Percentiles rank a stretch among this genome's conserved stretches.
These are phyloP conservation scores for Apophysomyces sp. DNA, from an alignment of 371 early-diverging fungal genomes.

Conservation along the genomic window DNA sequence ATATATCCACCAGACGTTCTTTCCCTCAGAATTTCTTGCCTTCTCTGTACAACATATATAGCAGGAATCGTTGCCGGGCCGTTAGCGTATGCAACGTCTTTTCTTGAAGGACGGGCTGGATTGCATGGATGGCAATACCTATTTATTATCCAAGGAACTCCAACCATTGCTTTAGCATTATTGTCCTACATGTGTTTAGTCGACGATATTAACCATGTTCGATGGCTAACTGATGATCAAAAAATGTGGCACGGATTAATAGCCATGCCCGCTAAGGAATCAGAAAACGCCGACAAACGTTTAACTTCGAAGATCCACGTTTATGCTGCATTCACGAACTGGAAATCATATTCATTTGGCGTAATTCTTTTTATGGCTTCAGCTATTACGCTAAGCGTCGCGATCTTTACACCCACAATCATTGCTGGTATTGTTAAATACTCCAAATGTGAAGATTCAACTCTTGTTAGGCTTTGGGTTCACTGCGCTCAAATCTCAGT, in stretches of 20 bases:
- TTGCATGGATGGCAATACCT: constrained; percentile 37
- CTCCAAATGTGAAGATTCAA: too few relatives aligned
- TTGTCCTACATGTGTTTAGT: constrained; percentile 24
- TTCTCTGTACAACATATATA: constrained; percentile 23
- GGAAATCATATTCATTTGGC: constrained; percentile 32
- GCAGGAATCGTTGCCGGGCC: constrained; percentile 32
- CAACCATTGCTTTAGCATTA: constrained; percentile 19
- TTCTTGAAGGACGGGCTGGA: constrained; percentile 22
- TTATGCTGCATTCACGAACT: constrained; percentile 9
- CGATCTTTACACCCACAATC: constrained; percentile 23
- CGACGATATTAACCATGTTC: constrained; percentile 23
- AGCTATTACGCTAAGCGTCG: constrained; percentile 15
- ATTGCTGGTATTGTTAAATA: constrained; percentile 23
- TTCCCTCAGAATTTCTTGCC: constrained; percentile 22
- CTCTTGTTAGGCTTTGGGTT: constrained; percentile 21
- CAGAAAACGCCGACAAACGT: background rate
- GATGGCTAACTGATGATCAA: constrained; percentile 30
- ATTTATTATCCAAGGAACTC: constrained; percentile 28
- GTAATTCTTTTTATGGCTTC: constrained; percentile 15
- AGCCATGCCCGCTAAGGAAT: background rate
- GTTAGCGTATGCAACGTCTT: constrained; percentile 19
- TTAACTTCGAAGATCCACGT: background rate
- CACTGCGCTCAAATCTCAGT: constrained; percentile 15
- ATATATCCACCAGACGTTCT: constrained; percentile 27
- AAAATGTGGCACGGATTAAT: constrained; percentile 20